Evolutionary conservation across 2,329 filamentous ascomycete genomes (phyloP), one percentile per base, ranked within the genome.

Genomic region (Colletotrichum chlorophyti): DNA sequence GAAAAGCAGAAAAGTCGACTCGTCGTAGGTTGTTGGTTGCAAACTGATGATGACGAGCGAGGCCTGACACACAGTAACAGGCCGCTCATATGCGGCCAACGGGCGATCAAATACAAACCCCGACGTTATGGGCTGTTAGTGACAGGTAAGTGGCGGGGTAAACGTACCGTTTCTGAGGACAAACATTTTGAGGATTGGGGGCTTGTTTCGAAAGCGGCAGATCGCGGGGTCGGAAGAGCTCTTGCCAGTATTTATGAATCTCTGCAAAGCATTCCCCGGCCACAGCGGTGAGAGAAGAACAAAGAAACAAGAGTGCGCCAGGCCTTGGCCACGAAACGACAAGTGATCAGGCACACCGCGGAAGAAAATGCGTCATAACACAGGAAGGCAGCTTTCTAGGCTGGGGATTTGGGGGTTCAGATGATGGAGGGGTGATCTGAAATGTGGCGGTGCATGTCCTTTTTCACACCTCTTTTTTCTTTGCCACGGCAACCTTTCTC

Each of bases 91-190:
- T 31, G 38, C 45, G 29, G 29, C 27, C 19, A 19, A 24, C 37
- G 29, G 21, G 26, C 15, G 24, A 40, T 24, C 21, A 23, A 21
- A 7, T 10, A n/a, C n/a, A 50, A 21, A 11, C 27, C 26, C 23
- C 35, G 35, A 42, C 26, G 26, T 38, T 14, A 24, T 23, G 19
- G 38, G 29, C 15, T 23, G 12, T 29, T 15, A n/a, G 47, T 14
- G 17, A 52, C 14, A 27, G 14, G 21, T n/a, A 32, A 26, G 27
- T 42, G 47, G 59, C 54, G 61, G 61, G 51, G 59, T 47, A 57
- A 52, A 72, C 72, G 64, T 66, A 74, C 72, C 72, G 66, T 74
- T 74, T 63, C 72, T 69, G 54, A 74, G 68, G 65, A 74, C 72
- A 63, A 74, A 74, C 72, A 74, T 74, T 62, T 58, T 73, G 69